These are phyloP conservation scores for Vitis rupestris DNA, from an alignment of 164 flowering plant genomes.

Conservation along the genomic window DNA sequence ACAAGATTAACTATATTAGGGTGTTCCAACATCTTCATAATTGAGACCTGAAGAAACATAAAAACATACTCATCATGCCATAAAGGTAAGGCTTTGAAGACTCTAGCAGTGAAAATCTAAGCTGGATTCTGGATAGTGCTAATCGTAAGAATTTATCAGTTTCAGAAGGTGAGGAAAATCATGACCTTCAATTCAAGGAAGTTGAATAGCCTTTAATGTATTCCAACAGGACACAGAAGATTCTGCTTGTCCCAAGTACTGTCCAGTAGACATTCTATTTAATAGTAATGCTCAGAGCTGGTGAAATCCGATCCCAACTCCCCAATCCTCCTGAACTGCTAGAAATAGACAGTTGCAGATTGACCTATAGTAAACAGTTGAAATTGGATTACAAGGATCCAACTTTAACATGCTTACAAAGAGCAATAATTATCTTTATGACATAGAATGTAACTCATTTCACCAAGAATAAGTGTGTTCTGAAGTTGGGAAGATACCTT, in stretches of 20 bases:
- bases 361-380: not conserved
- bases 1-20: not conserved
- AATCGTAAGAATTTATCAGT: not conserved
- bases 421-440: not conserved
- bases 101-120: not conserved
- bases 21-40: constrained; percentile 1
- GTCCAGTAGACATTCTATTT: not conserved
- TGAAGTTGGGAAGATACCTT: not conserved
- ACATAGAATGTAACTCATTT: not conserved
- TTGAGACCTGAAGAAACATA: not conserved
- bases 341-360: not conserved
- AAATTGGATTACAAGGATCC: not conserved
- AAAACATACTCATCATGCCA: not conserved
- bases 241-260: not conserved
- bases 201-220: not conserved
- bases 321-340: not conserved
- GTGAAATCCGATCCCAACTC: not conserved
- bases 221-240: not conserved
- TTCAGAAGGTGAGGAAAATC: not conserved
- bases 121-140: not conserved
- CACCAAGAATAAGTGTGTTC: not conserved
- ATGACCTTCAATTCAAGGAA: not conserved
- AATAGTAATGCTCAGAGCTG: not conserved
- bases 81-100: not conserved
- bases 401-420: not conserved